These are phyloP conservation scores for Hyaloperonospora arabidopsidis DNA, from an alignment of 352 stramenopile genomes.

Conservation along the genomic window DNA sequence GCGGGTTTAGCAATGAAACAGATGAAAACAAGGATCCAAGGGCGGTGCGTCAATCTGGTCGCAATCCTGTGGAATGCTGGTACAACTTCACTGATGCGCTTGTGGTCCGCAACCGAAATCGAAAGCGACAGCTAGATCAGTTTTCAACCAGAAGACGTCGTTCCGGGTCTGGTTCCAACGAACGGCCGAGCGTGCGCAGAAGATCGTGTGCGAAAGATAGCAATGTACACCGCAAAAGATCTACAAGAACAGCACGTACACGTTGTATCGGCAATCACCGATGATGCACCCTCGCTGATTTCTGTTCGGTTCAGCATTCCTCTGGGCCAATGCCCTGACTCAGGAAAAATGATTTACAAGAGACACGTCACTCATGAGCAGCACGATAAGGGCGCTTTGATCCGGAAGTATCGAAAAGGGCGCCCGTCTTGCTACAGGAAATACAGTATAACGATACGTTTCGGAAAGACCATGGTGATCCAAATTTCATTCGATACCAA, in stretches of 20 bases:
- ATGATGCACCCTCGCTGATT: too few relatives aligned
- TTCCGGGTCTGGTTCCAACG: constrained; percentile 16
- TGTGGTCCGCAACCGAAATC: constrained; percentile 30
- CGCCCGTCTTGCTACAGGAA: too few relatives aligned
- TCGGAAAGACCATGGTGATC: too few relatives aligned
- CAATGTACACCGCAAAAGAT: neutral
- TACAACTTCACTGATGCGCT: constrained; percentile 31
- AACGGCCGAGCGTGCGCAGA: neutral
- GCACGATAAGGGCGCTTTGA: too few relatives aligned
- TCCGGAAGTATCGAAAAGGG: too few relatives aligned
- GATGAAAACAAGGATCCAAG: neutral
- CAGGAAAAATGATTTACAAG: too few relatives aligned
- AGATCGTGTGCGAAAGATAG: neutral
- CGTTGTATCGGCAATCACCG: too few relatives aligned
- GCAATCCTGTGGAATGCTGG: constrained; percentile 10
- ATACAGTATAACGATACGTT: too few relatives aligned
- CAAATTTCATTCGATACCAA: too few relatives aligned
- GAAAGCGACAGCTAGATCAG: constrained; percentile 1
- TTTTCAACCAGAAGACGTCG: neutral
- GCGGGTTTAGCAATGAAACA: constrained; percentile 16
- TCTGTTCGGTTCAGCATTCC: too few relatives aligned
- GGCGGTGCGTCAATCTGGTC: neutral
- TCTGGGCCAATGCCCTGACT: too few relatives aligned
- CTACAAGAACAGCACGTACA: neutral
- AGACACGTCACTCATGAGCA: too few relatives aligned